A percentile compares a stretch with the other conserved stretches of the same genome.
phyloP scores from a whole-genome alignment of 1,139 yeast species.

The Ogataea hybrid region DNA sequence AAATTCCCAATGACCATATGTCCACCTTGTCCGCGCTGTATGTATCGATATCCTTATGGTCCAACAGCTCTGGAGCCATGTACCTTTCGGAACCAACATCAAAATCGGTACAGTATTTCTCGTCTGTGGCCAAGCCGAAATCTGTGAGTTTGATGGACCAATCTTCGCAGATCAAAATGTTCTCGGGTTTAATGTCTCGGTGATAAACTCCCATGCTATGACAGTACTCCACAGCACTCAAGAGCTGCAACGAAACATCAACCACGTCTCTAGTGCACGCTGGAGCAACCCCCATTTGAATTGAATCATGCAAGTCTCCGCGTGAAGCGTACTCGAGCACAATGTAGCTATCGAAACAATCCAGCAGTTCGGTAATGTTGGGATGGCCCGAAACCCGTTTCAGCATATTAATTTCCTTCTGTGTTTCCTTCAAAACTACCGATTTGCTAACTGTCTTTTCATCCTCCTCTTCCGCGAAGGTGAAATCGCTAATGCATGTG shows the following conservation, averaged over 20 bases:
- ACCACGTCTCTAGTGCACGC: slow-evolving; percentile 70
- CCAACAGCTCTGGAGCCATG: slow-evolving; percentile 95
- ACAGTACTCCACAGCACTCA: slow-evolving; percentile 76
- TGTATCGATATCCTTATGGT: slow-evolving; percentile 48
- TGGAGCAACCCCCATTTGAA: slow-evolving; percentile 79
- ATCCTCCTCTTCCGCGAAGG: slow-evolving; percentile 29
- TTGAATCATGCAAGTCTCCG: slow-evolving; percentile 94
- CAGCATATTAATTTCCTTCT: slow-evolving; percentile 77
- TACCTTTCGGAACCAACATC: slow-evolving; percentile 94
- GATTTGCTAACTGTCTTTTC: slow-evolving; percentile 25
- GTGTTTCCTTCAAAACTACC: slow-evolving; percentile 52
- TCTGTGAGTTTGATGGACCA: slow-evolving; percentile 83
- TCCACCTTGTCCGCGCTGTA: slow-evolving; percentile 89
- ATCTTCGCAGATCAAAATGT: slow-evolving; percentile 74
- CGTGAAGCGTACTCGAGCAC: slow-evolving; percentile 85
- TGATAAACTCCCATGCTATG: slow-evolving; percentile 75
- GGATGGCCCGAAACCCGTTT: slow-evolving; percentile 63
- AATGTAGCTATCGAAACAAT: slow-evolving; percentile 77
- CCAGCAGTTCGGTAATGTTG: slow-evolving; percentile 65
- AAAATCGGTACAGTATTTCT: slow-evolving; percentile 64
- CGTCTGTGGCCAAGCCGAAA: slow-evolving; percentile 87
- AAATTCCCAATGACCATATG: slow-evolving; percentile 91
- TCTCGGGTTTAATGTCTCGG: slow-evolving; percentile 89
- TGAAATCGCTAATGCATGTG: slow-evolving; percentile 38
- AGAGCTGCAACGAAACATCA: slow-evolving; percentile 72